Conservation (phyloP, 768 basidiomycete species). For the Tricholoma terreum region DNA sequence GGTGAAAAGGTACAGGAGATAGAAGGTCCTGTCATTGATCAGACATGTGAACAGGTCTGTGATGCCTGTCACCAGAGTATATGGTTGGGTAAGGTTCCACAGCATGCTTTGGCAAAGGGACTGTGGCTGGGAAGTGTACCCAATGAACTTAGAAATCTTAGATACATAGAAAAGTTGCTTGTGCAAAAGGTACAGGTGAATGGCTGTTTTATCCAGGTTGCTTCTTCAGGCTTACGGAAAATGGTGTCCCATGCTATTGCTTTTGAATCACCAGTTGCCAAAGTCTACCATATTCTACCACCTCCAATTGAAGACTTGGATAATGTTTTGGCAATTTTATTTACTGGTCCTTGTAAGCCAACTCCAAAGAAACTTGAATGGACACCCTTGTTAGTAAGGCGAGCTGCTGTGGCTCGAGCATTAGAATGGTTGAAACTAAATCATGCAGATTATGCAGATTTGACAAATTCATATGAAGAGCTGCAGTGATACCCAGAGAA, state of each 20-base stretch:
- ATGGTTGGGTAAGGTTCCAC: constrained; percentile 14
- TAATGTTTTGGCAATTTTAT: constrained; percentile 29
- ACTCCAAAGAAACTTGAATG: constrained; percentile 18
- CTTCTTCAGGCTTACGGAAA: constrained; percentile 24
- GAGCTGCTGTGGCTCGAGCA: constrained; percentile 10
- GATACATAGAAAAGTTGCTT: constrained; percentile 27
- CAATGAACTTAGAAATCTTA: constrained; percentile 20
- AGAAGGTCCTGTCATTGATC: constrained; percentile 13
- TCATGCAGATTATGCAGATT: constrained; percentile 29
- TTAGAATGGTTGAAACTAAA: constrained; percentile 36
- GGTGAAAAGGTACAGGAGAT: no score
- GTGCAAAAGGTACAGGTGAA: constrained; percentile 26
- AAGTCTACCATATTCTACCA: constrained; percentile 30
- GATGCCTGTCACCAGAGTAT: constrained; percentile 5
- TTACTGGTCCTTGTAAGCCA: constrained; percentile 23
- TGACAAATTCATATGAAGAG: constrained; percentile 24
- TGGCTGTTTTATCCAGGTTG: constrained; percentile 25
- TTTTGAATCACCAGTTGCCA: constrained; percentile 27
- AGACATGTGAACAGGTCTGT: constrained; percentile 13
- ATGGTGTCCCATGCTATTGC: constrained; percentile 33
- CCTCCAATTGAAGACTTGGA: constrained; percentile 28
- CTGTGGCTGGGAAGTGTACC: constrained; percentile 36
- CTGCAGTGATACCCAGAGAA: constrained; percentile 18
- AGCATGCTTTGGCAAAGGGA: constrained; percentile 28
- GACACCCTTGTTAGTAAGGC: neutral